Percentiles rank a stretch among this genome's conserved stretches.
phyloP scores from a whole-genome alignment of 768 basidiomycete genomes.

The Tubosaeta sp. region DNA sequence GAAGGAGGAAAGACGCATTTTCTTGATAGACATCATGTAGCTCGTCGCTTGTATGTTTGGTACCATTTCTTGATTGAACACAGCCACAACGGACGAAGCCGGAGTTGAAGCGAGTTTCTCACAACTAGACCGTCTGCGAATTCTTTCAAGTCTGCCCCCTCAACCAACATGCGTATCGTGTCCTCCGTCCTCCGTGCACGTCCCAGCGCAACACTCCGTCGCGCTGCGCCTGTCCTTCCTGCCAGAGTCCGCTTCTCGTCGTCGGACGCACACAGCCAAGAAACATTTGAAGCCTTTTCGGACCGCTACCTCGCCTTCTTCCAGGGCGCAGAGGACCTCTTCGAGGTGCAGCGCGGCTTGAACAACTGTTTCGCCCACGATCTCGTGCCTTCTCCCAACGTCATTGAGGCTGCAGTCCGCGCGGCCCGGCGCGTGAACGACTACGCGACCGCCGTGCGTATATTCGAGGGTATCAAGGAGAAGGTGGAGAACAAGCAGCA shows the following conservation, averaged over 20 bases:
- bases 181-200: slow-evolving; percentile 63
- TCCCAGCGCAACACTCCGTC: slow-evolving; percentile 39
- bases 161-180: slow-evolving; percentile 52
- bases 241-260: slow-evolving; percentile 32
- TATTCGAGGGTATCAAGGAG: slow-evolving; percentile 94
- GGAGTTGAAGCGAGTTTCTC: slow-evolving; percentile 14
- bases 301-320: slow-evolving; percentile 94
- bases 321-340: slow-evolving; percentile 87
- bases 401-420: slow-evolving; percentile 82
- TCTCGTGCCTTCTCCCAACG: slow-evolving; percentile 79
- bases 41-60: neutral
- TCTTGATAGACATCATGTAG: neutral
- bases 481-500: slow-evolving; percentile 98
- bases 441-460: slow-evolving; percentile 93
- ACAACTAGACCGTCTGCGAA: slow-evolving; percentile 1
- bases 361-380: slow-evolving; percentile 99
- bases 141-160: slow-evolving; percentile 1
- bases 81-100: slow-evolving; percentile 20
- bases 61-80: neutral
- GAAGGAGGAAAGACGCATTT: neutral
- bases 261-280: slow-evolving; percentile 70
- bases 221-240: slow-evolving; percentile 44
- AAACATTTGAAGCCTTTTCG: slow-evolving; percentile 92
- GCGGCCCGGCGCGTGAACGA: slow-evolving; percentile 92
- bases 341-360: slow-evolving; percentile 97